Conservation (phyloP, 257 asterid species). For the Jaltomata sinuosa region DNA sequence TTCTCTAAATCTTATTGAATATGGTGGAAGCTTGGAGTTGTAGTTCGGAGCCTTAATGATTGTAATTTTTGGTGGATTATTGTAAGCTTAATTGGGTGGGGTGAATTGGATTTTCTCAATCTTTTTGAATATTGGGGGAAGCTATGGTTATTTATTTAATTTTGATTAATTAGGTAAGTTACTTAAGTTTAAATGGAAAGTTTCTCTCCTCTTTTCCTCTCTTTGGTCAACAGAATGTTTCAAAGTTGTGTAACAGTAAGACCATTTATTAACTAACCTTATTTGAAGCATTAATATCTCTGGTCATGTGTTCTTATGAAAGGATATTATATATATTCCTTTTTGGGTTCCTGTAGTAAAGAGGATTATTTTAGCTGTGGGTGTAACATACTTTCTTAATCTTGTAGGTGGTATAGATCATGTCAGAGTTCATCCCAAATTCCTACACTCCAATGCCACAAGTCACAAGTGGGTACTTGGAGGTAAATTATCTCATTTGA, state of each 20-base stretch:
- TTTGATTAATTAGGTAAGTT: background rate
- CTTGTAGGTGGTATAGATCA: conserved; percentile 87
- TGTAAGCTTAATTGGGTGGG: background rate
- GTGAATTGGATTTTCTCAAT: background rate
- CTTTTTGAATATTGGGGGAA: background rate
- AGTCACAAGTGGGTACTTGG: conserved; percentile 99
- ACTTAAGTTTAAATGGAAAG: background rate
- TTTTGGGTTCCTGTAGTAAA: background rate
- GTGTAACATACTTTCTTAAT: background rate
- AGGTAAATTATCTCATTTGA: conserved; percentile 34
- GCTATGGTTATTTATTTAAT: background rate
- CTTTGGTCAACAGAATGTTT: background rate
- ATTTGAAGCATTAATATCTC: background rate
- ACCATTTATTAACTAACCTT: background rate
- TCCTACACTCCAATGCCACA: conserved; percentile 93
- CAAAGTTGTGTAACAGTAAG: background rate
- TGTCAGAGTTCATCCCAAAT: conserved; percentile 90
- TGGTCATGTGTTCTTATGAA: background rate
- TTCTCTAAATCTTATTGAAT: background rate
- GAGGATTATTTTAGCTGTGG: background rate
- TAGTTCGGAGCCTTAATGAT: background rate
- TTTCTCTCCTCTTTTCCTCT: background rate
- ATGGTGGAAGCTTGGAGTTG: background rate
- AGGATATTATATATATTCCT: background rate
- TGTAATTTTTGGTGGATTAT: background rate